A percentile compares a stretch with the other conserved stretches of the same genome.
phyloP scores from a whole-genome alignment of 192 early-diverging fungal genomes.

The Kickxella alabastrina region DNA sequence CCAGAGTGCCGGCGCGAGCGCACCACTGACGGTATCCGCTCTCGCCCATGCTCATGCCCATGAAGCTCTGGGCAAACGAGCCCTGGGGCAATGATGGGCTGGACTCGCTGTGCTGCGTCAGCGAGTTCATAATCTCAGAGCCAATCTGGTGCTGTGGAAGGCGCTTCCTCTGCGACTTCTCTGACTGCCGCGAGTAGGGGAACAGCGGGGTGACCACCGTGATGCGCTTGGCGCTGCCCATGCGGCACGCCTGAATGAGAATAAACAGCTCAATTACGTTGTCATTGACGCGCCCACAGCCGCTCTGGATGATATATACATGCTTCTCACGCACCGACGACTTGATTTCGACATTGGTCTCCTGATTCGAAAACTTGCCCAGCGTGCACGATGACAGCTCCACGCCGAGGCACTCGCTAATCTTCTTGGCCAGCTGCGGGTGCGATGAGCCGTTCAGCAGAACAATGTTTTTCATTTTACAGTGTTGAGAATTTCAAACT shows the following conservation, averaged over 20 bases:
- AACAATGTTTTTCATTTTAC: constrained; percentile 75
- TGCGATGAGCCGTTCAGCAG: constrained; percentile 84
- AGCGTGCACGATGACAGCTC: constrained; percentile 65
- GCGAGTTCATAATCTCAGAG: constrained; percentile 50
- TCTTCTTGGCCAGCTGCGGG: constrained; percentile 68
- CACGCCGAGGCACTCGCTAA: constrained; percentile 79
- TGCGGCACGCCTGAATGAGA: constrained; percentile 97
- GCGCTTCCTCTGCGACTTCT: constrained; percentile 53
- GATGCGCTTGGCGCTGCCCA: constrained; percentile 86
- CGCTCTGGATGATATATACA: constrained; percentile 95
- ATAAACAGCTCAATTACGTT: constrained; percentile 96
- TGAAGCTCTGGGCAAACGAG: constrained; percentile 48
- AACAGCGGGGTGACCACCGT: constrained; percentile 98
- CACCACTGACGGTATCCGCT: constrained; percentile 80
- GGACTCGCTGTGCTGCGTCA: constrained; percentile 24
- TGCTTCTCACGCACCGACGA: constrained; percentile 87
- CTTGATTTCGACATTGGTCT: constrained; percentile 90
- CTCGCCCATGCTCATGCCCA: constrained; percentile 42
- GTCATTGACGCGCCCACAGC: constrained; percentile 95
- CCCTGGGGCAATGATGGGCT: constrained; percentile 41
- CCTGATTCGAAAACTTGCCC: constrained; percentile 90
- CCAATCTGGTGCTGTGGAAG: constrained; percentile 51
- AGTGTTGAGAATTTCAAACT: not conserved
- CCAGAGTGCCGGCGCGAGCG: constrained; percentile 82
- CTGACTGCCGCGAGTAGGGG: constrained; percentile 91